Percentiles rank a stretch among this genome's conserved stretches.
These are phyloP conservation scores for Saturnispora serradocipensis DNA, from an alignment of 805 yeast species.

Conservation along the genomic window DNA sequence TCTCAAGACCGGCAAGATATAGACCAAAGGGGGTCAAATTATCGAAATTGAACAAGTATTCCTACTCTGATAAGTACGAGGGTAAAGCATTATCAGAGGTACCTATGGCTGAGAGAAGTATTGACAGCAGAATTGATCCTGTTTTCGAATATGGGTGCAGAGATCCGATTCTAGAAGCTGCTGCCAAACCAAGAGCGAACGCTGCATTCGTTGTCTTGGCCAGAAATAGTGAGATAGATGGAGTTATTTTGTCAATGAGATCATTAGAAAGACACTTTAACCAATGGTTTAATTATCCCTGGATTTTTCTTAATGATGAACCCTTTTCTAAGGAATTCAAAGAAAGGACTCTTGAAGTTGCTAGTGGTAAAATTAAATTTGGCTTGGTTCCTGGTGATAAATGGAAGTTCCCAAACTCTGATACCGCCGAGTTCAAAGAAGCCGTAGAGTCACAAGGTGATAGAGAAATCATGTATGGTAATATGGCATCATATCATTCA, in stretches of 20 bases:
- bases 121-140: slow-evolving; percentile 19
- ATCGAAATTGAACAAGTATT: slow-evolving; percentile 1
- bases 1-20: background rate
- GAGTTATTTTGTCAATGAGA: slow-evolving; percentile 63
- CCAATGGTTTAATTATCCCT: slow-evolving; percentile 90
- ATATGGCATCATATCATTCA: slow-evolving; percentile 72
- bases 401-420: slow-evolving; percentile 63
- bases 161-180: slow-evolving; percentile 17
- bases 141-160: slow-evolving; percentile 29
- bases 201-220: slow-evolving; percentile 84
- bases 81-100: slow-evolving; percentile 2
- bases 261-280: slow-evolving; percentile 83
- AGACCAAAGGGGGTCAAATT: background rate
- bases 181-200: slow-evolving; percentile 41
- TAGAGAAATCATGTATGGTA: slow-evolving; percentile 75
- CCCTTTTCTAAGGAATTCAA: slow-evolving; percentile 62
- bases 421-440: slow-evolving; percentile 37
- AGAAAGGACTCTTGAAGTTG: slow-evolving; percentile 37
- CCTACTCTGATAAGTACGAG: background rate
- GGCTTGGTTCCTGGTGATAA: slow-evolving; percentile 49
- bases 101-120: slow-evolving; percentile 14
- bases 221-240: slow-evolving; percentile 68
- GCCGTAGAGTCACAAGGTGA: slow-evolving; percentile 71
- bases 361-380: slow-evolving; percentile 59
- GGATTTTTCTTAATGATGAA: slow-evolving; percentile 80